These are phyloP conservation scores for Plicaturopsis crispa DNA, from an alignment of 768 basidiomycete species.

Conservation along the genomic window DNA sequence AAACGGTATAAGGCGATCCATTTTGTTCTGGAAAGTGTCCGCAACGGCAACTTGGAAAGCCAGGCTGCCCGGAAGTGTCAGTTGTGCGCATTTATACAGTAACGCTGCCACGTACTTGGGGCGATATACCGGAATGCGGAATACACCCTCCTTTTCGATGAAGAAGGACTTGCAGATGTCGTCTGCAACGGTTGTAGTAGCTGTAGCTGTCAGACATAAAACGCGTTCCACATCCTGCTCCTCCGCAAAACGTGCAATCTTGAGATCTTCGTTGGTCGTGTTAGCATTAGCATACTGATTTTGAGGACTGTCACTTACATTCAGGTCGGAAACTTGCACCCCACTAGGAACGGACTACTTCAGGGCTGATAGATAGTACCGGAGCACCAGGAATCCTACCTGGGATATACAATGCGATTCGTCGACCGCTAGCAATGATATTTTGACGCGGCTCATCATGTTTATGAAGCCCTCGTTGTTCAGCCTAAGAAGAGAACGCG, in stretches of 20 bases:
- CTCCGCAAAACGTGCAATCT: conserved; percentile 38
- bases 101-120: conserved; percentile 25
- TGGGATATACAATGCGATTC: conserved; percentile 43
- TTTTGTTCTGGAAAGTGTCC: conserved; percentile 22
- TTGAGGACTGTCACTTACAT: conserved; percentile 14
- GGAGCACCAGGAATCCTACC: conserved; percentile 12
- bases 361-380: background rate
- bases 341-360: conserved; percentile 20
- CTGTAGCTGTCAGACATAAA: conserved; percentile 38
- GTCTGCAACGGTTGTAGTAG: conserved; percentile 30
- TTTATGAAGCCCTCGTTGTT: conserved; percentile 37
- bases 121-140: conserved; percentile 35
- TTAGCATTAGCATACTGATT: background rate
- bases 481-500: conserved; percentile 19
- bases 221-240: conserved; percentile 37
- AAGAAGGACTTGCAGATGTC: conserved; percentile 38
- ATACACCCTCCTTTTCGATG: conserved; percentile 32
- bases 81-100: background rate
- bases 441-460: conserved; percentile 34
- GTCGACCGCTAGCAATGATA: conserved; percentile 41
- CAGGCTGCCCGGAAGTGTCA: conserved; percentile 19
- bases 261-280: conserved; percentile 16
- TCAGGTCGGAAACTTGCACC: conserved; percentile 36
- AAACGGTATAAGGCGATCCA: conserved; percentile 27
- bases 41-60: conserved; percentile 26